Conservation (phyloP, 192 early-diverging fungal species). For the Spinellus fusiger region DNA sequence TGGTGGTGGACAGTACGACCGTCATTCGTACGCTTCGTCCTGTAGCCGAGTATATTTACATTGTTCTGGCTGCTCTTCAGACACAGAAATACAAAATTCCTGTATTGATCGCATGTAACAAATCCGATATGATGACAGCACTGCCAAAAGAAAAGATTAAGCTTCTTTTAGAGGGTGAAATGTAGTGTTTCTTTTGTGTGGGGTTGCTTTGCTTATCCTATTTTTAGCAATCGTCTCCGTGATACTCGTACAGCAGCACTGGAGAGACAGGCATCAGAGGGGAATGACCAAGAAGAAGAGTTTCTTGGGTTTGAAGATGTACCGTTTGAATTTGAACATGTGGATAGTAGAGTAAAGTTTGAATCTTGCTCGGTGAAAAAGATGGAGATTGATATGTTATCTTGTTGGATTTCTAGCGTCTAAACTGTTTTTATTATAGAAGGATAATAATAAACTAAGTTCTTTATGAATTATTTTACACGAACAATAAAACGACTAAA, state of each 20-base stretch:
- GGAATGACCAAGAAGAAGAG: slow-evolving; percentile 55
- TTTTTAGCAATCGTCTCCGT: slow-evolving; percentile 54
- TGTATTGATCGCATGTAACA: slow-evolving; percentile 78
- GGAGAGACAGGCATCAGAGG: slow-evolving; percentile 57
- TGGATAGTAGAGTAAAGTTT: slow-evolving; percentile 66
- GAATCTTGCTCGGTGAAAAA: slow-evolving; percentile 54
- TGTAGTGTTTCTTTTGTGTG: slow-evolving; percentile 35
- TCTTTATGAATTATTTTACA: slow-evolving; percentile 1
- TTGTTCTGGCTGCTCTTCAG: slow-evolving; percentile 63
- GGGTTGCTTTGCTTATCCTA: too few relatives aligned
- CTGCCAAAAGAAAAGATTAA: slow-evolving; percentile 62
- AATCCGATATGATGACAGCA: slow-evolving; percentile 70
- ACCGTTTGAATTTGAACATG: slow-evolving; percentile 76
- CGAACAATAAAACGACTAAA: slow-evolving; percentile 42
- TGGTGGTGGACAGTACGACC: slow-evolving; percentile 73
- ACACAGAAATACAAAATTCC: slow-evolving; percentile 53
- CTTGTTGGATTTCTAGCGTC: slow-evolving; percentile 53
- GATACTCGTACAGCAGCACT: slow-evolving; percentile 60
- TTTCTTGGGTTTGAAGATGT: slow-evolving; percentile 78
- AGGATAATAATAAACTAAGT: not conserved
- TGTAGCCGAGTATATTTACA: slow-evolving; percentile 77
- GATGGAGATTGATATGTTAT: slow-evolving; percentile 52
- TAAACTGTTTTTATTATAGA: not conserved
- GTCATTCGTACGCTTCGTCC: slow-evolving; percentile 44
- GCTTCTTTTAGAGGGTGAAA: slow-evolving; percentile 66